Base-by-base conservation (phyloP, 495 filamentous ascomycete genomes). In the Penicillium taxi region DNA sequence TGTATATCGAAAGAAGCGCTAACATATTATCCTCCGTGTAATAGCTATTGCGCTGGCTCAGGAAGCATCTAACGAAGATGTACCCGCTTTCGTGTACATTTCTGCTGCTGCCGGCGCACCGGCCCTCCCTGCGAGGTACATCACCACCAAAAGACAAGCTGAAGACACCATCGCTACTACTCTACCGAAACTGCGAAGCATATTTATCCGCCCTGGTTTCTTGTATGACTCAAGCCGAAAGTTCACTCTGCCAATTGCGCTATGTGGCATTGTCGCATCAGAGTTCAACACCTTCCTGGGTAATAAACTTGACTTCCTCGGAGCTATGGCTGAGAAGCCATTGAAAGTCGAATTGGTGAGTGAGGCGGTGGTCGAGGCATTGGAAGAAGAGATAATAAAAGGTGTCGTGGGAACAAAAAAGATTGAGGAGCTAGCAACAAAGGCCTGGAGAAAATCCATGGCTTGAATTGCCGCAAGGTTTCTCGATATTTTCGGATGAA, bases 101-200 rank as follows among this genome's bases (percentile, higher is more conserved):
- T 94, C 86, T 21, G 91, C 91, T 9, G 84, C 86, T 0, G 85
- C 71, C 9, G 89, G 87, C 2, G 84, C 86, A 13, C 84, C 88
- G 11, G 64, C 91, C 14, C 72, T 98, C 34, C 91, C 91, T 14
- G 49, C 59, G 7, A 74, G 91, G 50, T 98, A 98, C 51, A 87
- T 98, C 51, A 76, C 71, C 17, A 95, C 90, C 12, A 98, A 98
- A 59, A 65, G 91, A 31, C 86, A 94, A 53, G 91, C 91, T 11
- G 91, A 98, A 66, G 72, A 70, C 22, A 73, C 77, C 6, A 90
- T 98, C 46, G 64, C 78, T 19, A 66, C 73, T 13, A 69, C 70
- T 30, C 83, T 93, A 39, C 79, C 84, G 0, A 58, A 66, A 18
- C 77, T 96, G 73, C 76, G 91, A 13, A 73, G 68, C 26, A 66